A percentile compares a stretch with the other conserved stretches of the same genome.
These are phyloP conservation scores for Nasturtium officinale DNA, from an alignment of 345 rosid species.

Conservation along the genomic window DNA sequence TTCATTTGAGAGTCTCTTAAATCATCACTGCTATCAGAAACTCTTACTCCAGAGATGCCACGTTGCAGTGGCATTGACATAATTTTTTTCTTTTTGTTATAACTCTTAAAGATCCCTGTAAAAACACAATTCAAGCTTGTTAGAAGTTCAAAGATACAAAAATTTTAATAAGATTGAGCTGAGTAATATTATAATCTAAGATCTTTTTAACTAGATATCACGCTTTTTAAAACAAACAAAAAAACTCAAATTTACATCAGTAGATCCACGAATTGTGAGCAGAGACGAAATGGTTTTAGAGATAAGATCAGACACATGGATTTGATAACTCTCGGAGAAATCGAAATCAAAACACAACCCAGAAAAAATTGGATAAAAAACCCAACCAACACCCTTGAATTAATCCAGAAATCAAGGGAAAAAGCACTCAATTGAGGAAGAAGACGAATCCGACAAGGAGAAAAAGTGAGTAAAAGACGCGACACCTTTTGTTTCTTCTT, in stretches of 20 bases:
- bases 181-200: not conserved
- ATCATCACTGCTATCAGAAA: constrained; percentile 64
- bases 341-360: constrained; percentile 42
- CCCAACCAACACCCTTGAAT: constrained; percentile 20
- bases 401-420: constrained; percentile 30
- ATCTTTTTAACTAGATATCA: constrained; percentile 7
- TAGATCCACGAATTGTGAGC: constrained; percentile 48
- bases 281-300: constrained; percentile 11
- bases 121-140: not conserved
- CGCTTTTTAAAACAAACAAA: not conserved
- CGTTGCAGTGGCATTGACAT: constrained; percentile 88
- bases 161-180: not conserved
- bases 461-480: not conserved
- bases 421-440: constrained; percentile 1
- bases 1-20: constrained; percentile 77
- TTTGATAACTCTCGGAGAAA: constrained; percentile 14
- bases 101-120: constrained; percentile 48
- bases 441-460: not conserved
- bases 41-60: constrained; percentile 63
- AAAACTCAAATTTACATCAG: constrained; percentile 26
- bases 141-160: constrained; percentile 4
- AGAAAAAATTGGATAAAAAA: constrained; percentile 18
- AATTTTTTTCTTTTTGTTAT: constrained; percentile 14
- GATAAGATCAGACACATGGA: constrained; percentile 26
- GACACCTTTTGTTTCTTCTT: constrained; percentile 5